A percentile compares a stretch with the other conserved stretches of the same genome.
Conservation (phyloP, 495 filamentous ascomycete genomes). For the Xylaria telfairii region DNA sequence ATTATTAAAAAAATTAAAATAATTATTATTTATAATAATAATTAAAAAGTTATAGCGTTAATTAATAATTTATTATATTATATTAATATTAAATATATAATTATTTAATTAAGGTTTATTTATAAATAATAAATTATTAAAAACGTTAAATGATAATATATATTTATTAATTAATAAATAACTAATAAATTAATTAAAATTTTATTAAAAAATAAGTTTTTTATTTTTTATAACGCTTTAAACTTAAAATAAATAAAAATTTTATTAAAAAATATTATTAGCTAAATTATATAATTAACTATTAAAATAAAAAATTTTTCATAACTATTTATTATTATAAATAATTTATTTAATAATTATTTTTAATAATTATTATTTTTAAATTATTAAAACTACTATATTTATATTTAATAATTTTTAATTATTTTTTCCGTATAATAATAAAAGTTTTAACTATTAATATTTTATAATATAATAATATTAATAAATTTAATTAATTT, state of each 20-base stretch:
- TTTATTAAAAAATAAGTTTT: neutral
- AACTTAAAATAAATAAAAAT: neutral
- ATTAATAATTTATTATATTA: neutral
- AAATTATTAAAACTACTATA: neutral
- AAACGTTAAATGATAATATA: neutral
- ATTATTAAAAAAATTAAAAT: neutral
- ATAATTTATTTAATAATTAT: no score
- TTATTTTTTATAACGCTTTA: neutral
- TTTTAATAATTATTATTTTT: neutral
- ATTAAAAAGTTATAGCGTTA: neutral
- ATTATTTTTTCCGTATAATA: neutral
- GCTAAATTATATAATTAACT: neutral
- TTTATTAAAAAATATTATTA: neutral
- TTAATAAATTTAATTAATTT: conserved; percentile 5
- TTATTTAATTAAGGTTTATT: neutral
- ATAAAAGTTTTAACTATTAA: conserved; percentile 11
- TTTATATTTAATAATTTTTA: neutral
- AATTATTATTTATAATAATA: neutral
- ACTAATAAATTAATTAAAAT: neutral
- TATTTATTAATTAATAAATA: neutral
- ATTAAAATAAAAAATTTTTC: neutral
- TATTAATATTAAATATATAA: neutral
- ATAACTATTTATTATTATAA: neutral
- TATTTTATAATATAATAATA: neutral
- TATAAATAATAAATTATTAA: neutral